Evolutionary conservation across 2,329 filamentous ascomycete genomes (phyloP).

Genomic region (Aspergillus floridensis): DNA sequence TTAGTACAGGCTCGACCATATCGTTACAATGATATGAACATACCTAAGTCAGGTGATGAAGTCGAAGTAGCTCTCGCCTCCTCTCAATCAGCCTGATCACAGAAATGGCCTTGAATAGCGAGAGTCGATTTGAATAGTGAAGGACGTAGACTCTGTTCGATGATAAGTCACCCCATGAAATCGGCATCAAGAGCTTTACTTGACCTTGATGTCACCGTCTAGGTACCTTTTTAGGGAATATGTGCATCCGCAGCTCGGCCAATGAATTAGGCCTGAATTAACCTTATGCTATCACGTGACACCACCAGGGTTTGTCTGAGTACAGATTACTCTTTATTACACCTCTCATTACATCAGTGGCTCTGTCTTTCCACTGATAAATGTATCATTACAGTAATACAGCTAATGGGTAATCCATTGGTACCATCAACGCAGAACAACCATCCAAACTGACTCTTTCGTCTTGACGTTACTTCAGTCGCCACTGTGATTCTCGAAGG

Average conservation of each 20-base stretch:
- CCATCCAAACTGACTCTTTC: conserved; percentile 7
- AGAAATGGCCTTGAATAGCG: too few relatives aligned
- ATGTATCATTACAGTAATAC: conserved; percentile 8
- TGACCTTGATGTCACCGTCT: too few relatives aligned
- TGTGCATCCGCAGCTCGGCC: neutral
- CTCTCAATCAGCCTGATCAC: too few relatives aligned
- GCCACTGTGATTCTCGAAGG: neutral
- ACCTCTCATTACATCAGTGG: neutral
- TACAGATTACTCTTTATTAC: neutral
- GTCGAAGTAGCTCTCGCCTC: too few relatives aligned
- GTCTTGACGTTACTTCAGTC: neutral
- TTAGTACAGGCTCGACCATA: too few relatives aligned
- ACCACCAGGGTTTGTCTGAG: neutral
- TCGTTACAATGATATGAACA: too few relatives aligned
- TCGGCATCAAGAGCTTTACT: too few relatives aligned
- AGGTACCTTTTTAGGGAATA: too few relatives aligned
- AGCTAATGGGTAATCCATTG: neutral
- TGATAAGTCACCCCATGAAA: too few relatives aligned
- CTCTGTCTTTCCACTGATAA: neutral
- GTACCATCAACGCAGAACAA: conserved; percentile 15
- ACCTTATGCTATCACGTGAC: neutral
- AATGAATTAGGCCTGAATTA: neutral
- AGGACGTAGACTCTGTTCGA: too few relatives aligned
- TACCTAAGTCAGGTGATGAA: too few relatives aligned
- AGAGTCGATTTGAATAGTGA: too few relatives aligned